Percentiles rank a stretch among this genome's conserved stretches.
phyloP scores from a whole-genome alignment of 164 flowering plant species.

The Macadamia tetraphylla region DNA sequence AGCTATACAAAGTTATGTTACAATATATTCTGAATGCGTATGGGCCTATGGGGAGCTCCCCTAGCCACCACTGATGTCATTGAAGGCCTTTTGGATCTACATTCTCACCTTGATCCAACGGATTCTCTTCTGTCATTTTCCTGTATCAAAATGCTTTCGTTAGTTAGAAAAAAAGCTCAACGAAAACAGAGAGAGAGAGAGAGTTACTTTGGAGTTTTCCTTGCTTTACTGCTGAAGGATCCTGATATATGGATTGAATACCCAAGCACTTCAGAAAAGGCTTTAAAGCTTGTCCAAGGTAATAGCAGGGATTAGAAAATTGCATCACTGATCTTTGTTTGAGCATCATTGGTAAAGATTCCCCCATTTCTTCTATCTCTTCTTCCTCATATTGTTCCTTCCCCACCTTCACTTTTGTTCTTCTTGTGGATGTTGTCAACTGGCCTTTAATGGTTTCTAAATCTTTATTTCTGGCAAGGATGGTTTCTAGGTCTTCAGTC shows the following conservation, averaged over 20 bases:
- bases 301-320: neutral
- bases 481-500: neutral
- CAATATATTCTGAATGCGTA: no score
- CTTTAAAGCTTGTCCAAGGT: neutral
- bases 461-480: neutral
- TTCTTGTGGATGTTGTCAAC: neutral
- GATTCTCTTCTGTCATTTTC: no score
- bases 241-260: neutral
- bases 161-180: no score
- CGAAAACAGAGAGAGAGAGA: no score
- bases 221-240: neutral
- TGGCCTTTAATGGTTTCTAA: neutral
- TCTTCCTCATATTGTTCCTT: neutral
- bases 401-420: neutral
- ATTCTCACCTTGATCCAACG: no score
- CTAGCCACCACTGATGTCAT: no score
- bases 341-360: neutral
- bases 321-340: neutral
- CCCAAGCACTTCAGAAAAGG: neutral
- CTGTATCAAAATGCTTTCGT: no score
- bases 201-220: neutral
- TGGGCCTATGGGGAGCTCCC: no score
- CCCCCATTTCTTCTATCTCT: neutral
- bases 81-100: no score
- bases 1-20: no score